A percentile compares a stretch with the other conserved stretches of the same genome.
Conservation (phyloP, 257 asterid species). For the Plantago ovata region DNA sequence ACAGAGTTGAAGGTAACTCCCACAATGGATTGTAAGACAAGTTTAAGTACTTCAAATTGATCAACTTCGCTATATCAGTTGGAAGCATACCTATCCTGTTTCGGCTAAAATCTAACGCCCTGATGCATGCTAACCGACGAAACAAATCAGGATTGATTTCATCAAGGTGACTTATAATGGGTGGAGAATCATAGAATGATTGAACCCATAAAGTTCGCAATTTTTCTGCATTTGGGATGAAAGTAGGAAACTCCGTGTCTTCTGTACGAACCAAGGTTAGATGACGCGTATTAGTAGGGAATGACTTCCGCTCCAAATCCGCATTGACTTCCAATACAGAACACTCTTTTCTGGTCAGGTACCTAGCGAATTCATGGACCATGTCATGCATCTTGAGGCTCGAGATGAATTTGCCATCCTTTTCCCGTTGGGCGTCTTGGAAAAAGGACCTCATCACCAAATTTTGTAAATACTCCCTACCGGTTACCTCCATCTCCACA, state of each 20-base stretch:
- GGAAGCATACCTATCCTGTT: conserved; percentile 54
- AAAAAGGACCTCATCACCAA: conserved; percentile 44
- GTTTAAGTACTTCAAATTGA: conserved; percentile 51
- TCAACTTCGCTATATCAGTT: conserved; percentile 36
- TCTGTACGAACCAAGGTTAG: conserved; percentile 53
- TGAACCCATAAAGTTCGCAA: conserved; percentile 63
- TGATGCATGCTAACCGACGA: conserved; percentile 24
- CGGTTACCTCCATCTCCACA: conserved; percentile 32
- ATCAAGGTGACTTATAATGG: conserved; percentile 44
- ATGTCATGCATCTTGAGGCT: conserved; percentile 49
- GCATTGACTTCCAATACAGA: conserved; percentile 33
- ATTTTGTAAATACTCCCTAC: conserved; percentile 32
- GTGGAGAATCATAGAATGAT: conserved; percentile 56
- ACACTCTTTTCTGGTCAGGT: conserved; percentile 45
- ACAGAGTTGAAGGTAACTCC: conserved; percentile 46
- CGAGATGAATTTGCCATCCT: conserved; percentile 27
- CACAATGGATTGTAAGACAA: conserved; percentile 62
- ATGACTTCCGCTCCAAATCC: conserved; percentile 25
- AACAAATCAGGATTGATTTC: conserved; percentile 38
- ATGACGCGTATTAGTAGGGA: conserved; percentile 38
- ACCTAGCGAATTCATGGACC: conserved; percentile 46
- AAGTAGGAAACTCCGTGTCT: conserved; percentile 40
- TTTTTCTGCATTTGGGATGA: conserved; percentile 32
- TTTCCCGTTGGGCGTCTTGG: conserved; percentile 28
- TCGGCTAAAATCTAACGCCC: conserved; percentile 56